Evolutionary conservation across 805 yeast species (phyloP), one percentile per base, ranked within the genome.

Genomic region (Candida corydali): DNA sequence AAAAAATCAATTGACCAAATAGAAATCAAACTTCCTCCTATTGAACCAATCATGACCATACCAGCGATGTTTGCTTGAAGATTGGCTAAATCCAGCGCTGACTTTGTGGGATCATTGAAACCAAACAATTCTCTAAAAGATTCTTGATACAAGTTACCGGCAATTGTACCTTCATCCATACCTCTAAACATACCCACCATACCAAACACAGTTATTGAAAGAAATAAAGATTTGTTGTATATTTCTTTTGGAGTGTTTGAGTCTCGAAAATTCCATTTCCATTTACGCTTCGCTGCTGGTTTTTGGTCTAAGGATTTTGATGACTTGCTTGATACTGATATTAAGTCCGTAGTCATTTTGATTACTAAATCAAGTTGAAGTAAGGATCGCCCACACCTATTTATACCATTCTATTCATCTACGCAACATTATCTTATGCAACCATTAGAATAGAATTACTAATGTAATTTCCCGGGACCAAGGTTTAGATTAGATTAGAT

Each of bases 31-130:
- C 78, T 59, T 14, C 82, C 82, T 26, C 73, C 78, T 26, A 75
- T 65, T 14, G 76, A 69, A 2, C 79, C 79, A 19, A 76, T 50
- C 46, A 73, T 78, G 7, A 76, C 81, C 81, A 77, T 77, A 5
- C 80, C 59, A 3, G 75, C 65, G 47, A 76, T 76, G 49, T 74
- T 76, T 5, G 79, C 71, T 43, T 65, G 65, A 43, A 71, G 51
- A 43, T 70, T 59, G 4, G 79, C 79, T n/a, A 68, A 28, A 9
- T 63, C 51, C 5, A 51, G 25, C 3, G 43, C 55, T 3, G 70
- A 33, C 43, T 63, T 64, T 17, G 45, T 42, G 4, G 59, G 48
- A 45, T 73, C 75, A 11, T 54, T 48, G 17, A 77, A 58, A 0
- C 77, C 77, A 46, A 75, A 74, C 33, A 54, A 52, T 5, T 48